Percentiles rank a stretch among this genome's conserved stretches.
These are phyloP conservation scores for Olyra latifolia DNA, from an alignment of 176 grass and related monocot species.

Conservation along the genomic window DNA sequence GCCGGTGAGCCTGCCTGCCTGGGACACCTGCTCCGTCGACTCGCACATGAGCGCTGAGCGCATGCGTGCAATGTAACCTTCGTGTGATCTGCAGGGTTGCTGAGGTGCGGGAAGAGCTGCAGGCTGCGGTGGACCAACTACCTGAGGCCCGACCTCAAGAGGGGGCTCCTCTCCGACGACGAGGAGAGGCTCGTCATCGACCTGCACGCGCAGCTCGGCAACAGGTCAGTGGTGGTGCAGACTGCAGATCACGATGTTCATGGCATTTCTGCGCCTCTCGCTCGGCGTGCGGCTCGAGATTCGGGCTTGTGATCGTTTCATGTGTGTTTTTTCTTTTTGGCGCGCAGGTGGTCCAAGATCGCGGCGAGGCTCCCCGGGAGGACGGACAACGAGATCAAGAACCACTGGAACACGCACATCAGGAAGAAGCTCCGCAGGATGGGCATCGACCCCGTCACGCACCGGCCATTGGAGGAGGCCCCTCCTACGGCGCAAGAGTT, in stretches of 20 bases:
- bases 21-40: background rate
- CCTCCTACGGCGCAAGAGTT: background rate
- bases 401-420: slow-evolving; percentile 98
- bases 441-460: slow-evolving; percentile 82
- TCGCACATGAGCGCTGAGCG: background rate
- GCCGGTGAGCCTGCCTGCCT: slow-evolving; percentile 36
- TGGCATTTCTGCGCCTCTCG: background rate
- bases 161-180: slow-evolving; percentile 66
- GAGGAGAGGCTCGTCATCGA: slow-evolving; percentile 85
- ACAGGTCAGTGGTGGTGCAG: slow-evolving; percentile 76
- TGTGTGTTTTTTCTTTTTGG: background rate
- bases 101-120: slow-evolving; percentile 97
- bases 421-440: slow-evolving; percentile 86
- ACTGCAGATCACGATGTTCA: background rate
- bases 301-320: background rate
- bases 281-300: background rate
- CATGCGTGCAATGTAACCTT: background rate
- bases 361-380: slow-evolving; percentile 73
- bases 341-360: slow-evolving; percentile 81
- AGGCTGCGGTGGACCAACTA: slow-evolving; percentile 94
- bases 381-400: slow-evolving; percentile 99
- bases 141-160: slow-evolving; percentile 86
- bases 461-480: slow-evolving; percentile 26
- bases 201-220: slow-evolving; percentile 84
- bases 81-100: slow-evolving; percentile 42